phyloP scores from a whole-genome alignment of 1,284 basidiomycete species.

The Moesziomyces aphidis region DNA sequence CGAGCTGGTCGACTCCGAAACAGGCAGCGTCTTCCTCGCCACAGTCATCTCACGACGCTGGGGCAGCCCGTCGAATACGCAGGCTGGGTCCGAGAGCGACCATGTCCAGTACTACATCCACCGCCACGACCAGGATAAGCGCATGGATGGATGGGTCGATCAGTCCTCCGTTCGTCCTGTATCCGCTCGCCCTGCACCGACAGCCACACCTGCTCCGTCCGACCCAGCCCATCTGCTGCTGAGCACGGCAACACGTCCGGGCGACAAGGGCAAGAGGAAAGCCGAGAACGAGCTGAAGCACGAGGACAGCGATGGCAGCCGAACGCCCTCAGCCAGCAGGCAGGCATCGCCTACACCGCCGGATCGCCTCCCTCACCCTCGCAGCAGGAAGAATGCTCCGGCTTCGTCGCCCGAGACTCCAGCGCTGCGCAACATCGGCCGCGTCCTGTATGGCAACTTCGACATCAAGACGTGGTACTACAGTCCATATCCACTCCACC shows the following conservation, averaged over 20 bases:
- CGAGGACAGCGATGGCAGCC: slow-evolving; percentile 27
- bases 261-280: slow-evolving; percentile 37
- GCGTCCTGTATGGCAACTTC: slow-evolving; percentile 64
- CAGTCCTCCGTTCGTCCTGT: slow-evolving; percentile 11
- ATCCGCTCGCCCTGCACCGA: background rate
- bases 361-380: slow-evolving; percentile 11
- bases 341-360: slow-evolving; percentile 28
- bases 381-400: slow-evolving; percentile 10
- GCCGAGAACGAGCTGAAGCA: slow-evolving; percentile 23
- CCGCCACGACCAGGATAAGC: slow-evolving; percentile 43
- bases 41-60: slow-evolving; percentile 31
- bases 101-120: slow-evolving; percentile 42
- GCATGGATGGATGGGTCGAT: slow-evolving; percentile 46
- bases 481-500: slow-evolving; percentile 65
- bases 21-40: slow-evolving; percentile 4
- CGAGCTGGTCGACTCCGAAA: slow-evolving; percentile 22
- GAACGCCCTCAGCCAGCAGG: slow-evolving; percentile 32
- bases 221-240: background rate
- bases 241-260: slow-evolving; percentile 2
- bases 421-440: slow-evolving; percentile 42
- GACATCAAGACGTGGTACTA: slow-evolving; percentile 68
- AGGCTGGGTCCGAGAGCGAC: slow-evolving; percentile 14
- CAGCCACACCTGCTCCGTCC: background rate
- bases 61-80: slow-evolving; percentile 29
- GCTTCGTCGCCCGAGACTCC: slow-evolving; percentile 18